Base-by-base conservation (phyloP, 306 rosid genomes). In the Dryas drummondii region DNA sequence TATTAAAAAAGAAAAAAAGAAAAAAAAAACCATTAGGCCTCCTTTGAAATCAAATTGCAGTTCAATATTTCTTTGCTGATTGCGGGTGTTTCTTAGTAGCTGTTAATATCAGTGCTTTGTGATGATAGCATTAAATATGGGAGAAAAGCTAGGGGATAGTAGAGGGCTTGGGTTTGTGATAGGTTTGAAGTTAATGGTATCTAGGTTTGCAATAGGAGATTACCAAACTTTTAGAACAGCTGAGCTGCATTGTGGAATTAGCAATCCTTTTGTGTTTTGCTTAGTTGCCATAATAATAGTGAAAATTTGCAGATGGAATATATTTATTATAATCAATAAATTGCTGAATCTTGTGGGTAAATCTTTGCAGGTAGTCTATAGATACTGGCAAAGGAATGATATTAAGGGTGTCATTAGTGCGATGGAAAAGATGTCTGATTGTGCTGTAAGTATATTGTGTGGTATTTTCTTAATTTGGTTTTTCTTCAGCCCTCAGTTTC, bases 301-400 rank as follows among this genome's bases (percentile, higher is more conserved):
- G 40, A 42, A 26, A 8, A 16, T 61, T 57, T 61, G 22, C 10
- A 10, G 54, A n/a, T 11, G 0, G 52, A 17, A 4, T 53, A 71
- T 17, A n/a, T 37, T 5, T 70, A 17, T 50, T 6, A 5, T 62
- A 44, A 45, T 49, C 72, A 47, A 73, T 67, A n/a, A 76, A 62
- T 80, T 52, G 73, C 78, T 85, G 68, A 83, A 70, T 78, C 68
- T 78, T 58, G 60, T 22, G 50, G 66, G 45, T 76, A 42, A 80
- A 68, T 26, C 73, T 32, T 84, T 88, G 81, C 89, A 96, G 99
- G 92, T 75, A 59, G 84, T 96, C 74, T 92, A 81, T 83, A 82
- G 99, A 86, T 88, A 84, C 74, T 96, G 99, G 99, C 91, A 92
- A 84, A 89, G 99, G 76, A 83, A 84, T 82, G 99, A 92, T 82